phyloP scores from a whole-genome alignment of 768 basidiomycete genomes.

The Russula sp. region DNA sequence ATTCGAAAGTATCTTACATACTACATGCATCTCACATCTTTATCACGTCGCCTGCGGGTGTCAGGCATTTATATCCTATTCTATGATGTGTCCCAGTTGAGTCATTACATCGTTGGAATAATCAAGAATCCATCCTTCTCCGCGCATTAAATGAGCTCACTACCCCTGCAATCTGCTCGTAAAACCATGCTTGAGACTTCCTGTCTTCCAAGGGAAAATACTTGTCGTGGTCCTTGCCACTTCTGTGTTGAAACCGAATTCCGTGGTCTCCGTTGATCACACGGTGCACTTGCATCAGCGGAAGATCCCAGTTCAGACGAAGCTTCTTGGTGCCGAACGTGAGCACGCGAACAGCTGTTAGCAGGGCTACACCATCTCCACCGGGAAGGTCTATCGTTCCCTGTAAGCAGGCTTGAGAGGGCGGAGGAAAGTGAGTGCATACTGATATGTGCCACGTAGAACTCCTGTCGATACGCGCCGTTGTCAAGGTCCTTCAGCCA shows the following conservation, averaged over 20 bases:
- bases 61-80: conserved; percentile 13
- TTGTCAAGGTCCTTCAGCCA: conserved; percentile 96
- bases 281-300: conserved; percentile 79
- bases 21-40: conserved; percentile 16
- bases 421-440: conserved; percentile 27
- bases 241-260: conserved; percentile 79
- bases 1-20: conserved; percentile 5
- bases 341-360: conserved; percentile 75
- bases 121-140: conserved; percentile 57
- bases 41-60: conserved; percentile 11
- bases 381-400: conserved; percentile 57
- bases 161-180: conserved; percentile 65
- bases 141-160: conserved; percentile 72
- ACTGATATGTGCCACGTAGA: conserved; percentile 92
- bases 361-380: conserved; percentile 70
- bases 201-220: conserved; percentile 76
- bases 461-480: conserved; percentile 77
- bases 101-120: conserved; percentile 10
- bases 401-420: background rate
- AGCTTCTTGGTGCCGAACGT: conserved; percentile 84
- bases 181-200: conserved; percentile 73
- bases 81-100: conserved; percentile 1
- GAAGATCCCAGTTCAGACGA: conserved; percentile 85
- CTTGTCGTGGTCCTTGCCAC: conserved; percentile 66
- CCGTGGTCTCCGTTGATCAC: conserved; percentile 88